Evolutionary conservation across 139 green algal genomes (phyloP), one percentile per base, ranked within the genome.

Genomic region (Zygnema circumcarinatum): DNA sequence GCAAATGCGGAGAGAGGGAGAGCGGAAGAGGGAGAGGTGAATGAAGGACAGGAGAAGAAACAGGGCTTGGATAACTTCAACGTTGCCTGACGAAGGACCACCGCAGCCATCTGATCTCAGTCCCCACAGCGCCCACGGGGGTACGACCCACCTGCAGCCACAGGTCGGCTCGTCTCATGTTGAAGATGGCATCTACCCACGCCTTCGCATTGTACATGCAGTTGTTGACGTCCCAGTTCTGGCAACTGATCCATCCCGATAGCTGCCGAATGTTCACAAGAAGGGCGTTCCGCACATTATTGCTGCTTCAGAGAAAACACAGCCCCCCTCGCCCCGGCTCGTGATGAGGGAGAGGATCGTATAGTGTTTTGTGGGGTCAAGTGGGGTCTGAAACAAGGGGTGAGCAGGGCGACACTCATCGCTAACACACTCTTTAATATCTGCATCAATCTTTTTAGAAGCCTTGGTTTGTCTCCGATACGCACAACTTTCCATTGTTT

Each of bases 401-500:
- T 62, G 16, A 62, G 7, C 7, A 62, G 16, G 16, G 7, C 7
- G 16, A 62, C 47, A 62, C 7, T 25, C 47, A 62, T 25, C 7
- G 47, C 47, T 25, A 62, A 62, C 7, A 62, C 47, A 62, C n/a
- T n/a, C n/a, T n/a, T 62, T 25, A 62, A 16, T 7, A 16, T 62
- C 47, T 7, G 16, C 47, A 62, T n/a, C n/a, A n/a, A n/a, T n/a
- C n/a, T n/a, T n/a, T n/a, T n/a, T n/a, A n/a, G n/a, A n/a, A n/a
- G n/a, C n/a, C n/a, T n/a, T n/a, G n/a, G n/a, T n/a, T n/a, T n/a
- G n/a, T n/a, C n/a, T n/a, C n/a, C n/a, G 47, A 62, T 62, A 16
- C 76, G 40, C 29, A 84, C 76, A 75, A 75, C 29, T 84, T 84
- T 7, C 80, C 80, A 21, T 68, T 40, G 80, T 86, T 86, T 16